These are phyloP conservation scores for Tripterygium wilfordii DNA, from an alignment of 177 flowering plant species.

Conservation along the genomic window DNA sequence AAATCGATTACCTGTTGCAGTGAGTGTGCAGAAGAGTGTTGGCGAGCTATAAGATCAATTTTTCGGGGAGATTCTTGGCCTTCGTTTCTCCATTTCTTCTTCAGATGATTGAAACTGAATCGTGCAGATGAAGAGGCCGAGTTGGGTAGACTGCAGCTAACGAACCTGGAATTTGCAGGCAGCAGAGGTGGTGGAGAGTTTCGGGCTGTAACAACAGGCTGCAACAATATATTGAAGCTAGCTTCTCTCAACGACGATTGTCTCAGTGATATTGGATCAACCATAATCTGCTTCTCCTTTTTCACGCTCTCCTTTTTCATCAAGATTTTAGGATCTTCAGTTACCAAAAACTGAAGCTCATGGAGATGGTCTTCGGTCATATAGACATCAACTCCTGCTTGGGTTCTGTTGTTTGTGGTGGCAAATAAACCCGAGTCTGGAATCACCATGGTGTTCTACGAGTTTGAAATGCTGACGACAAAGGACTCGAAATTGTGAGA, in stretches of 20 bases:
- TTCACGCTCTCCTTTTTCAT: constrained; percentile 7
- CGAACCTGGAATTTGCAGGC: constrained; percentile 34
- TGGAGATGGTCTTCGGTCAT: background rate
- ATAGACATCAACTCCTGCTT: too few species aligned
- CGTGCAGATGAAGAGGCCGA: constrained; percentile 56
- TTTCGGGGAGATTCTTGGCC: constrained; percentile 18
- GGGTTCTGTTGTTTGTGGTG: too few species aligned
- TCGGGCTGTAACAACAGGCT: constrained; percentile 2
- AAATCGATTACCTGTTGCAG: constrained; percentile 11
- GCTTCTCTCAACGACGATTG: constrained; percentile 13
- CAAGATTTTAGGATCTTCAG: background rate
- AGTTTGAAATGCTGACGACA: background rate
- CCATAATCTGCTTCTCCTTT: constrained; percentile 57
- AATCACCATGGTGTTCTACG: constrained; percentile 7
- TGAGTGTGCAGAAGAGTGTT: constrained; percentile 25
- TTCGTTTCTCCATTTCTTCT: constrained; percentile 33
- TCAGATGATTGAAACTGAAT: constrained; percentile 11
- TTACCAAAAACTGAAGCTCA: constrained; percentile 2
- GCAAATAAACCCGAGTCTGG: background rate
- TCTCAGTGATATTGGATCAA: constrained; percentile 59
- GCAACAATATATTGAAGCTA: constrained; percentile 3
- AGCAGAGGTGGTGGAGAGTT: constrained; percentile 14
- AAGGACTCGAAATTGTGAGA: constrained; percentile 1
- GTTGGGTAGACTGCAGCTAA: constrained; percentile 56
- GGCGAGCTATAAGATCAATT: constrained; percentile 13